A percentile compares a stretch with the other conserved stretches of the same genome.
phyloP scores from a whole-genome alignment of 2,329 filamentous ascomycete genomes.

The Penicillium crustosum region DNA sequence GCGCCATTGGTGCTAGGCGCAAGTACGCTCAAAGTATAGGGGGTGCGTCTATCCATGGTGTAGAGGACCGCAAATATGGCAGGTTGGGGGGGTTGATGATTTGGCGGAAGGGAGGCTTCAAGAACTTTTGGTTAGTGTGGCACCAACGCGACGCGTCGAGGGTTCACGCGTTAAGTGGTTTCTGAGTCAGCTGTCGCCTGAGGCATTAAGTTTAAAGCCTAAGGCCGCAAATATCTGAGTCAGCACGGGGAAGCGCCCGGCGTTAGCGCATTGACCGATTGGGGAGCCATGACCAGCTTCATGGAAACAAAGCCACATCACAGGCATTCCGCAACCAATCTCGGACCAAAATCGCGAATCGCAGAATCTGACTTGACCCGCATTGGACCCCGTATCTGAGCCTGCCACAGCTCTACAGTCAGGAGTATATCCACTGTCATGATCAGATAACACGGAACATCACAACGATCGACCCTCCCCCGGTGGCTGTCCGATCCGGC shows the following conservation, averaged over 20 bases:
- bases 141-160: conserved; percentile 40
- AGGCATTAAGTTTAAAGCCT: background rate
- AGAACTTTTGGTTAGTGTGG: conserved; percentile 29
- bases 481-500: conserved; percentile 36
- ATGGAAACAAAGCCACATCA: conserved; percentile 25
- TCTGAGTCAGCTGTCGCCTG: conserved; percentile 17
- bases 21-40: conserved; percentile 82
- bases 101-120: conserved; percentile 21
- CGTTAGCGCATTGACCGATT: conserved; percentile 31
- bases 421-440: conserved; percentile 34
- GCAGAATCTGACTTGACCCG: conserved; percentile 4
- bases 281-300: conserved; percentile 25
- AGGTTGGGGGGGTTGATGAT: conserved; percentile 17
- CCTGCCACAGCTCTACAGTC: conserved; percentile 8
- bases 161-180: conserved; percentile 43
- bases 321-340: conserved; percentile 19
- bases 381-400: conserved; percentile 4
- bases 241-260: conserved; percentile 8
- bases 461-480: conserved; percentile 25
- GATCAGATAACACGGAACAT: conserved; percentile 35
- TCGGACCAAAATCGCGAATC: conserved; percentile 1
- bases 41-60: conserved; percentile 80
- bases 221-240: conserved; percentile 12
- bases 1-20: conserved; percentile 64
- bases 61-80: conserved; percentile 18